phyloP scores from a whole-genome alignment of 495 filamentous ascomycete genomes.

The Penicillium silybi region DNA sequence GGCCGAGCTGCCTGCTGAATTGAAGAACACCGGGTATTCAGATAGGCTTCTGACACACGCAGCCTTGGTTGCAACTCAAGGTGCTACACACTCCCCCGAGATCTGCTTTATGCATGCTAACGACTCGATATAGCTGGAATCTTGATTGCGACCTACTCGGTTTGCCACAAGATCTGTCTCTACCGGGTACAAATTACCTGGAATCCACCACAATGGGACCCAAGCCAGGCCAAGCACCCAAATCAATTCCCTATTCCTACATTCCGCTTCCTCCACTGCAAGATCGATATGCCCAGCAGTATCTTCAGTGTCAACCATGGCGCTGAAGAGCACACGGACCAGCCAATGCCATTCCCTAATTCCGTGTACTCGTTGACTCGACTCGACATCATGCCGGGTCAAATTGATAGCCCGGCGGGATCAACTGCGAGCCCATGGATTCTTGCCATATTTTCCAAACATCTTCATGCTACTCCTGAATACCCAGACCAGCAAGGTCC shows the following conservation, averaged over 20 bases:
- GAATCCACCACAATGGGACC: conserved; percentile 42
- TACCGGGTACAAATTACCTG: conserved; percentile 55
- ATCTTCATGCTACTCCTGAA: conserved; percentile 43
- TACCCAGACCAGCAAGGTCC: conserved; percentile 55
- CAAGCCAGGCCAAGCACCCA: conserved; percentile 27
- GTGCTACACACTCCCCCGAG: conserved; percentile 25
- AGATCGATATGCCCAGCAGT: conserved; percentile 37
- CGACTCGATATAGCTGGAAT: conserved; percentile 42
- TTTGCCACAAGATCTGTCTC: conserved; percentile 61
- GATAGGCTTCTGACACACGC: conserved; percentile 77
- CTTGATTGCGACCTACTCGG: conserved; percentile 61
- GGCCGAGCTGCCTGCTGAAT: conserved; percentile 60
- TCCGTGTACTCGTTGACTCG: conserved; percentile 57
- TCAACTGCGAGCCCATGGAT: conserved; percentile 56
- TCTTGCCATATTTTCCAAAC: conserved; percentile 65
- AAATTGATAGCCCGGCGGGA: conserved; percentile 47
- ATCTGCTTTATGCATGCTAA: neutral
- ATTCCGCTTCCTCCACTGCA: conserved; percentile 38
- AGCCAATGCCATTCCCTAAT: conserved; percentile 31
- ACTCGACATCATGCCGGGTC: conserved; percentile 61
- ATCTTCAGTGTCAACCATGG: conserved; percentile 25
- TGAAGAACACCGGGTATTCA: conserved; percentile 65
- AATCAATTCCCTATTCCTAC: conserved; percentile 40
- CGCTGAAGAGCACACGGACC: conserved; percentile 23
- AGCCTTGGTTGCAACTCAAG: conserved; percentile 67